Evolutionary conservation across 441 rosid species (phyloP).

Genomic region (Populus hybrid): DNA sequence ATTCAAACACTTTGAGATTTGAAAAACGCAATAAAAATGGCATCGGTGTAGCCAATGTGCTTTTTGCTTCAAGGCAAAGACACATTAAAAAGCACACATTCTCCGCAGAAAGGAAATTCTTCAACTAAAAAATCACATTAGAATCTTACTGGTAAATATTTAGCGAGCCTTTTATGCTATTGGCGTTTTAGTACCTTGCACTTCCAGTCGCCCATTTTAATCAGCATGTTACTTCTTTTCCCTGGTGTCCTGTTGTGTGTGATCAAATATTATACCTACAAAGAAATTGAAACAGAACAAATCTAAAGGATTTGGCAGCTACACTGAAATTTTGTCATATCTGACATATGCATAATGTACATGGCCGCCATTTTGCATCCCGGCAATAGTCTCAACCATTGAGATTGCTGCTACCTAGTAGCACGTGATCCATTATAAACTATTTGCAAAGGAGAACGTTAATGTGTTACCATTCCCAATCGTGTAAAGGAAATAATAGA

Average conservation of each 20-base stretch:
- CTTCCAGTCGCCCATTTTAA: constrained; percentile 99
- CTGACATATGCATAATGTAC: constrained; percentile 44
- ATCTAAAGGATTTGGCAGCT: constrained; percentile 23
- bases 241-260: too few species aligned
- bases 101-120: neutral
- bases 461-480: constrained; percentile 35
- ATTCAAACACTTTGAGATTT: neutral
- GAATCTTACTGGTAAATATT: constrained; percentile 2
- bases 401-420: constrained; percentile 99
- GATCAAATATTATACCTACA: constrained; percentile 92
- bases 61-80: neutral
- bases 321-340: too few species aligned
- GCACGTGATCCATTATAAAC: constrained; percentile 83
- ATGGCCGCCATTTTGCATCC: constrained; percentile 99
- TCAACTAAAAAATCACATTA: constrained; percentile 10
- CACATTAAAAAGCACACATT: neutral
- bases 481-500: constrained; percentile 24
- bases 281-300: constrained; percentile 19
- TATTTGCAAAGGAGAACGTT: constrained; percentile 66
- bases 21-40: neutral
- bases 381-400: constrained; percentile 98
- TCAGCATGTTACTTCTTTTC: constrained; percentile 87
- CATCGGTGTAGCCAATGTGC: neutral
- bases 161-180: neutral
- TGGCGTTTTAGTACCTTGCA: constrained; percentile 77